Base-by-base conservation (phyloP, 441 rosid species). In the Populus tomentosa region DNA sequence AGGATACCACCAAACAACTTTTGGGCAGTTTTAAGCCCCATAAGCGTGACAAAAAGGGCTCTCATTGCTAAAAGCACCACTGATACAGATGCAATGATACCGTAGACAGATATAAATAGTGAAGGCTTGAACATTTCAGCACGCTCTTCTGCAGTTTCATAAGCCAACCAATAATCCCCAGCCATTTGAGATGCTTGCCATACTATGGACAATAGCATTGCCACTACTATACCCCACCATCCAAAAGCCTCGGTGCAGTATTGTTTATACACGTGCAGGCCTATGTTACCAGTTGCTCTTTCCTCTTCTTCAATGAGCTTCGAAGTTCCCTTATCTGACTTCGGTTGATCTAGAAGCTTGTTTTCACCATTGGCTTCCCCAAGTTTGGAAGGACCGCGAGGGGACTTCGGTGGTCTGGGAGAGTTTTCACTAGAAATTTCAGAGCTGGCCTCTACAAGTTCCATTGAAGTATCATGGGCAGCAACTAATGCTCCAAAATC, bases 161-260 rank as follows among this genome's bases (percentile, higher is more conserved):
- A 94, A 10, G 99, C 94, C 64, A 96, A 87, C 99, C 98, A 96
- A 73, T 96, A 96, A 83, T 94, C 99, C 35, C 91, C 87, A 20
- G 97, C 94, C 98, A 96, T 96, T 62, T 63, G 14, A 80, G 98
- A 89, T n/a, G 78, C 91, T 86, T 95, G 99, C 95, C 97, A 95
- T 28, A 86, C 1, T 7, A 95, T 1, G 64, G 99, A 95, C 73
- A 95, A 74, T 26, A 89, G 73, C 78, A 94, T 21, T 24, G 92
- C 93, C 14, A 78, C 78, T 42, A 79, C 79, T 18, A 87, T 85
- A 7, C 98, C 99, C 94, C 97, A 90, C 99, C 99, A 95, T n/a
- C 99, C 99, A 77, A 82, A 95, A n/a, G 98, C 98, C 83, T 90
- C 95, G 1, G 97, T 92, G 77, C 78, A 84, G 85, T 94, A 95